Evolutionary conservation across 2,329 filamentous ascomycete genomes (phyloP).

Genomic region (Ceratocystis albifundus): DNA sequence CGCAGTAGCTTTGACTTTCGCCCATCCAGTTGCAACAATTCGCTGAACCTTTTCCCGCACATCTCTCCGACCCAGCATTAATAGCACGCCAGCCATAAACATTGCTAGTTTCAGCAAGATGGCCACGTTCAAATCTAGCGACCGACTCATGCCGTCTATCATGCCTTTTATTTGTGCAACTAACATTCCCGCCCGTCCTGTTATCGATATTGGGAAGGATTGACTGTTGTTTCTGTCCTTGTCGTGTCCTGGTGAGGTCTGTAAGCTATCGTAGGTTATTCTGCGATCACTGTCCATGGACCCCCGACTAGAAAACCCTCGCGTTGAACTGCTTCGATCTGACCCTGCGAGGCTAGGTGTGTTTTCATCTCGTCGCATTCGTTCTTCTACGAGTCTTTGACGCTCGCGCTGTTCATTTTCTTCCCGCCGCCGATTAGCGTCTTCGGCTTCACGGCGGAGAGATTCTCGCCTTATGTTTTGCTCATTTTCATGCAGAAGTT

Average conservation of each 20-base stretch:
- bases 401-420: conserved; percentile 48
- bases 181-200: conserved; percentile 39
- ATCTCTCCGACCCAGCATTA: conserved; percentile 63
- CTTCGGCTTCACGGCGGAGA: conserved; percentile 45
- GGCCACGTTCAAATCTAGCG: conserved; percentile 46
- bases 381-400: conserved; percentile 44
- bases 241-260: background rate
- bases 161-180: conserved; percentile 42
- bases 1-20: conserved; percentile 69
- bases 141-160: conserved; percentile 40
- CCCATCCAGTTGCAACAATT: conserved; percentile 59
- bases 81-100: conserved; percentile 66
- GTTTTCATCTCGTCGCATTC: conserved; percentile 39
- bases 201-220: conserved; percentile 28
- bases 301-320: conserved; percentile 11
- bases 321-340: conserved; percentile 26
- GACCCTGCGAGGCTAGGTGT: conserved; percentile 33
- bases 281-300: background rate
- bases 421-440: conserved; percentile 43
- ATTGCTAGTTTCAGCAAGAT: conserved; percentile 53
- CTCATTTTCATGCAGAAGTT: conserved; percentile 51
- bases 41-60: conserved; percentile 63
- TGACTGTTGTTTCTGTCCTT: conserved; percentile 23
- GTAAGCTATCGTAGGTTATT: background rate
- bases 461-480: conserved; percentile 45